A percentile compares a stretch with the other conserved stretches of the same genome.
These are phyloP conservation scores for Passiflora organensis DNA, from an alignment of 345 rosid genomes.

Conservation along the genomic window DNA sequence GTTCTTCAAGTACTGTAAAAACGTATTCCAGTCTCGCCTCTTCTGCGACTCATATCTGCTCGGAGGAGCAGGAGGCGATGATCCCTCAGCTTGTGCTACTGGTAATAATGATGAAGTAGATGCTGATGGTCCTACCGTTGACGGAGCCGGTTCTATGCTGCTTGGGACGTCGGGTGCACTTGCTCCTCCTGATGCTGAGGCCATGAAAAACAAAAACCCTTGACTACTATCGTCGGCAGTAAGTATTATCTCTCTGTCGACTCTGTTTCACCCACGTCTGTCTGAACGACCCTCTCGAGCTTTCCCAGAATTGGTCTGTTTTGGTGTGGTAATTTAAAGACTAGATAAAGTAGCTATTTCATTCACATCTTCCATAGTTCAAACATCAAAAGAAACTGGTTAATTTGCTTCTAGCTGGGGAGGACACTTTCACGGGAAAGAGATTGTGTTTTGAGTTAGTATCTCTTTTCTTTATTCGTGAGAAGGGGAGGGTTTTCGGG, in stretches of 20 bases:
- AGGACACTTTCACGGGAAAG: constrained; percentile 8
- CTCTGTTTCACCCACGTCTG: too few species aligned
- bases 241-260: too few species aligned
- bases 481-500: constrained; percentile 9
- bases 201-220: not conserved
- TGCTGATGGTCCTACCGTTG: constrained; percentile 1
- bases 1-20: constrained; percentile 24
- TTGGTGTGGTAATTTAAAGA: not conserved
- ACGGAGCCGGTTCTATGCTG: constrained; percentile 7
- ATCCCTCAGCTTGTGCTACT: not conserved
- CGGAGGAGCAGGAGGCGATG: constrained; percentile 11
- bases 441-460: not conserved
- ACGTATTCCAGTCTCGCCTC: constrained; percentile 34
- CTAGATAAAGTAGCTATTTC: not conserved
- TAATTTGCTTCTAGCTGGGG: not conserved
- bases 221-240: too few species aligned
- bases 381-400: not conserved
- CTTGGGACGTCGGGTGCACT: constrained; percentile 2
- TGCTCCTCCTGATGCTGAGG: constrained; percentile 10
- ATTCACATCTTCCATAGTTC: not conserved
- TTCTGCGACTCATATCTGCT: constrained; percentile 34
- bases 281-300: not conserved
- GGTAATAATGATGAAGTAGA: not conserved
- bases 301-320: not conserved
- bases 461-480: constrained; percentile 9